These are phyloP conservation scores for Colletotrichum sp. DNA, from an alignment of 2,329 filamentous ascomycete genomes.

Conservation along the genomic window DNA sequence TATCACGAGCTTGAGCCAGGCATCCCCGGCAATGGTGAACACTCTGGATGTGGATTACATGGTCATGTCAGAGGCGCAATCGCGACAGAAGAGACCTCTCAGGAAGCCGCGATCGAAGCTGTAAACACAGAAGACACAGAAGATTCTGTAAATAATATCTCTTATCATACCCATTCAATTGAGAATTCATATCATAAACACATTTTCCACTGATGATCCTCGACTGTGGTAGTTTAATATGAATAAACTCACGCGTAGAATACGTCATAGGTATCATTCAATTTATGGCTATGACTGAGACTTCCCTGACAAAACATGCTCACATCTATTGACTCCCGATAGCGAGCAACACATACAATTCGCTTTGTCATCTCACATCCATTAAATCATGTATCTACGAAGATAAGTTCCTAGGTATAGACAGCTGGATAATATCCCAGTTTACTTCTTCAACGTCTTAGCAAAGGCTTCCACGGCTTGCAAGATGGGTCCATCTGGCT, in stretches of 20 bases:
- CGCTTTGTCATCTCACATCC: background rate
- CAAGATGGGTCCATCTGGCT: conserved; percentile 38
- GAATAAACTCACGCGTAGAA: background rate
- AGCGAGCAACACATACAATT: fast-evolving
- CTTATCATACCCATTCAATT: background rate
- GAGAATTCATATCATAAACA: background rate
- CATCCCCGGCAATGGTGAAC: conserved; percentile 31
- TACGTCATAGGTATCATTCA: background rate
- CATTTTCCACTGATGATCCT: background rate
- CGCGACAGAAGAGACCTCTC: background rate
- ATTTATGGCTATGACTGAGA: background rate
- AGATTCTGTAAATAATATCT: background rate
- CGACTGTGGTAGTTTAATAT: background rate
- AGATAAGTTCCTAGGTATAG: background rate
- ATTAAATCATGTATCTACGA: background rate
- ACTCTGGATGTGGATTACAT: conserved; percentile 35
- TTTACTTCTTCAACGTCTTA: conserved; percentile 1
- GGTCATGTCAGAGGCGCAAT: conserved; percentile 21
- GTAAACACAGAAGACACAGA: background rate
- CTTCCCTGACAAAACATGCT: fast-evolving
- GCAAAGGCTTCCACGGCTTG: conserved; percentile 10
- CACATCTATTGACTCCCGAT: background rate
- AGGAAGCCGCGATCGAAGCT: background rate
- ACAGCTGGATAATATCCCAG: background rate
- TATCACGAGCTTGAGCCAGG: conserved; percentile 31